Base-by-base conservation (phyloP, 331 rosid species). In the Quercus tomentella region DNA sequence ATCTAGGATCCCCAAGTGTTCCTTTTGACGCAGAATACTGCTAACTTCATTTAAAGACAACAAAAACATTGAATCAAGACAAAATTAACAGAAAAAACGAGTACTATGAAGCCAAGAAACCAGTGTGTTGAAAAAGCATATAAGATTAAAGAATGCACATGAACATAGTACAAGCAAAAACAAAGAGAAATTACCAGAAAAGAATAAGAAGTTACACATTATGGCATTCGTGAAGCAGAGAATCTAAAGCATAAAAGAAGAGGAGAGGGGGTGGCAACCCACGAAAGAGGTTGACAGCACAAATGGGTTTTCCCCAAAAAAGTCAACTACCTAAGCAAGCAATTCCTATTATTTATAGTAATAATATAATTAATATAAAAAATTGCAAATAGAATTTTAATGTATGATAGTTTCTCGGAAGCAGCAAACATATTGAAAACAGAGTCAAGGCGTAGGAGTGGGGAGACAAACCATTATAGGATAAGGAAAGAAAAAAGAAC, bases 291-390 rank as follows among this genome's bases (percentile, higher is more conserved):
- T 66, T 74, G 80, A 81, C 85, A 84, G 72, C 71, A 72, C 68
- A 84, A 84, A 79, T 82, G 83, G 79, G 83, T 78, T 82, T 82
- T 72, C 21, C 84, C 63, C 49, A 22, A 77, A 73, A 81, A 87
- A 88, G 91, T 87, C 87, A 87, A 88, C 82, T 67, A 62, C 52
- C 58, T n/a, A 58, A 58, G 81, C 82, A 83, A 86, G 26, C 28
- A 35, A 67, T 67, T 20, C 52, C 21, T 67, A 1, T 11, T 49
- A 12, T 11, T 49, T 49, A 14, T 49, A 8, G 37, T 67, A 20
- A 67, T 35, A 67, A 67, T 16, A 35, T 61, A 9, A 9, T 41
- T 41, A 41, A 41, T 41, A 41, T 41, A 41, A 41, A 41, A 9
- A 41, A 2, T 41, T 2, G 49, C 49, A 41, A 41, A 41, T 41